These are phyloP conservation scores for Ramichloridium luteum DNA, from an alignment of 2,329 filamentous ascomycete genomes.

Conservation along the genomic window DNA sequence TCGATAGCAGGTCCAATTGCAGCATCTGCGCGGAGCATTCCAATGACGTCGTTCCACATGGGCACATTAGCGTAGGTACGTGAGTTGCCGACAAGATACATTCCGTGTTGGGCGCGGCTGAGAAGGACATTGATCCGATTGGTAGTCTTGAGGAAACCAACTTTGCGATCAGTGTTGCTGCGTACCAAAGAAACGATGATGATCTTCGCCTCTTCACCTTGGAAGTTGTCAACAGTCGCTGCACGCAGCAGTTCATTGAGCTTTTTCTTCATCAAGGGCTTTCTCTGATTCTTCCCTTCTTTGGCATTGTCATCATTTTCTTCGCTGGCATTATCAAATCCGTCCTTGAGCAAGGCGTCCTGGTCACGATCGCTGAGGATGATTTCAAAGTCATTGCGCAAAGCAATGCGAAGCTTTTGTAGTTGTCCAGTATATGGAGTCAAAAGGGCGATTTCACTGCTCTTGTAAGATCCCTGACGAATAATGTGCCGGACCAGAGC, in stretches of 20 bases:
- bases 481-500: slow-evolving; percentile 54
- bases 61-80: slow-evolving; percentile 43
- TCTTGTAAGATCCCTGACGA: slow-evolving; percentile 48
- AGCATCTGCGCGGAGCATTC: slow-evolving; percentile 35
- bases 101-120: slow-evolving; percentile 54
- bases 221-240: slow-evolving; percentile 58
- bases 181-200: slow-evolving; percentile 60
- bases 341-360: slow-evolving; percentile 34
- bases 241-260: slow-evolving; percentile 36
- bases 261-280: slow-evolving; percentile 3
- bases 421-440: slow-evolving; percentile 54
- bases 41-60: slow-evolving; percentile 53
- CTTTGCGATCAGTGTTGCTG: slow-evolving; percentile 44
- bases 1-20: slow-evolving; percentile 41
- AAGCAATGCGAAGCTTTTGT: slow-evolving; percentile 35
- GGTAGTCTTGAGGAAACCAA: slow-evolving; percentile 53
- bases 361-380: slow-evolving; percentile 51
- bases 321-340: slow-evolving; percentile 13
- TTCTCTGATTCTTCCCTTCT: too few species aligned
- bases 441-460: slow-evolving; percentile 55
- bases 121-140: slow-evolving; percentile 62
- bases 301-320: too few species aligned
- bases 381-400: slow-evolving; percentile 46
- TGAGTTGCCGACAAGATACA: slow-evolving; percentile 51
- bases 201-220: slow-evolving; percentile 64